These are phyloP conservation scores for Aegle marmelos DNA, from an alignment of 345 rosid species.

Conservation along the genomic window DNA sequence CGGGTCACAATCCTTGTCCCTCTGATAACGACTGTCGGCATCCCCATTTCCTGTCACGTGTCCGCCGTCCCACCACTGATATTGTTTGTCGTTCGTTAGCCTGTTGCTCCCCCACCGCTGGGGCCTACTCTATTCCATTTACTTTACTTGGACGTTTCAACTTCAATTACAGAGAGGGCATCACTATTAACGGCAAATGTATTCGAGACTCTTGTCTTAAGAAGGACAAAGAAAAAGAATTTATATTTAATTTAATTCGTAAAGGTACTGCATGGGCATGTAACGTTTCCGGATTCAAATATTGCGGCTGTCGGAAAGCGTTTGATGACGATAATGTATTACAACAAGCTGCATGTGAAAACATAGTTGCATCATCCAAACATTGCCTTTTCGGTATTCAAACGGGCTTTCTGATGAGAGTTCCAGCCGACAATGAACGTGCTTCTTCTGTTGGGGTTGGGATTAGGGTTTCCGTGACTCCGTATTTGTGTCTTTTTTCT, in stretches of 20 bases:
- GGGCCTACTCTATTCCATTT: background rate
- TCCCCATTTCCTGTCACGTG: slow-evolving; percentile 10
- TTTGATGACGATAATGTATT: background rate
- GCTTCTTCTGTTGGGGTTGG: background rate
- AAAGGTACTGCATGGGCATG: background rate
- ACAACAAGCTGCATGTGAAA: background rate
- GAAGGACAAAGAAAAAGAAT: background rate
- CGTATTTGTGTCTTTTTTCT: too few species aligned
- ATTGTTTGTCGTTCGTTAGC: background rate
- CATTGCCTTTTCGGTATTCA: background rate
- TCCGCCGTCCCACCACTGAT: background rate
- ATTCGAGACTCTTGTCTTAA: background rate
- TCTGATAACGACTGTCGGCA: slow-evolving; percentile 39
- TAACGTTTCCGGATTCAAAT: background rate
- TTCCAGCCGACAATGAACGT: background rate
- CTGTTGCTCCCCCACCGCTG: background rate
- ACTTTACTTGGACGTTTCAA: background rate
- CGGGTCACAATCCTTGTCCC: slow-evolving; percentile 12
- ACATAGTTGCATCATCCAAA: background rate
- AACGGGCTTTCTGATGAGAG: background rate
- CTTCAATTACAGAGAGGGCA: background rate
- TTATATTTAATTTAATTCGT: background rate
- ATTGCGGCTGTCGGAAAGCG: slow-evolving; percentile 4
- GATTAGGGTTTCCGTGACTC: too few species aligned
- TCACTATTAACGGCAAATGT: background rate